Base-by-base conservation (phyloP, 179 eudicot genomes). In the Beta corolliflora region DNA sequence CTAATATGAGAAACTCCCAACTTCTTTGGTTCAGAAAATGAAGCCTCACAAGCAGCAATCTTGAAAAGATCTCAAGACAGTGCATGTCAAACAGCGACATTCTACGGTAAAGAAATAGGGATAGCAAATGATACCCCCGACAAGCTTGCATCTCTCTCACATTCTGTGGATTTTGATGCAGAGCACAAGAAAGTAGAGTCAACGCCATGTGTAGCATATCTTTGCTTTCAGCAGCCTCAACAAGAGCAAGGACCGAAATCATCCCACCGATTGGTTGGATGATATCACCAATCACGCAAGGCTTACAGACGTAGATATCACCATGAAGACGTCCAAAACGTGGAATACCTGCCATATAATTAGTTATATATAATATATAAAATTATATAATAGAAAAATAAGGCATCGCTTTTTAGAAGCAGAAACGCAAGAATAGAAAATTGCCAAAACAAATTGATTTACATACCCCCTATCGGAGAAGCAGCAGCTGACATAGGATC, bases 11-110 rank as follows among this genome's bases (percentile, higher is more conserved):
- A 72, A 46, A 74, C 81, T 76, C 82, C 93, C 84, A 85, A 66
- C 83, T 86, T 93, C 86, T 86, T 93, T 74, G 99, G 95, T 85
- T 93, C 97, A 69, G 93, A 88, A 80, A 97, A 95, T 58, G 92
- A 93, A 70, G 99, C 99, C 90, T 97, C 98, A 80, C 99, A 97
- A 80, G 99, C 99, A 86, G 99, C 99, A 84, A 97, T 92, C 83
- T 95, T 92, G 87, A 93, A 97, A 97, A 93, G 50, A 95, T 95
- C 85, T 97, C 99, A 73, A 97, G 97, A 75, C 97, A 91, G 69
- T 89, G 92, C 95, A 97, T 95, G 88, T 97, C 99, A 85, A 97
- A 95, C 80, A 93, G 83, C 73, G 96, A 91, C 99, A 97, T 97
- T 86, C 89, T 88, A 75, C 92, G 95, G 82, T 85, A 91, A 71